Evolutionary conservation across 805 yeast genomes (phyloP), one percentile per base, ranked within the genome.

Genomic region (Ogataea trehalophila): DNA sequence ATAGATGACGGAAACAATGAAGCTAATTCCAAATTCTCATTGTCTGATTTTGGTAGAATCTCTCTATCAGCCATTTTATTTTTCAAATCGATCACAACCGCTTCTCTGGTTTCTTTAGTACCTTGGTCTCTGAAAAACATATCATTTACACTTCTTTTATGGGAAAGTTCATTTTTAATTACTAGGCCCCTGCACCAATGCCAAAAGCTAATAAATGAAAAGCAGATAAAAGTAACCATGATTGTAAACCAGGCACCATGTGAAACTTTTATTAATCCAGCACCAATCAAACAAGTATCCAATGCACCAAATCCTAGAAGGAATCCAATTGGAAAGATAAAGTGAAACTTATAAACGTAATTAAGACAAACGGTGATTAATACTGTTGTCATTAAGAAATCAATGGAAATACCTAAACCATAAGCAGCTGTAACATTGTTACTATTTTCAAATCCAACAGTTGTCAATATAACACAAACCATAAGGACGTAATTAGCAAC

Each of bases 161-260:
- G 34, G 3, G 33, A 40, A 42, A 62, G 61, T 43, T 76, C 78
- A 35, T 68, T 58, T 39, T 67, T 62, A 26, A 73, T 68, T 44
- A 72, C 69, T 50, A 66, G 60, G 35, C 69, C 59, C 43, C 80
- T 63, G 29, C 66, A 61, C 73, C 76, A 76, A 56, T 79, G 66
- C 83, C 83, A 78, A 47, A 69, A 63, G 5, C 62, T 39, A 37
- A 79, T 66, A 47, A 74, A 72, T 0, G 48, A 36, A 49, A 69
- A 63, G 39, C 68, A 57, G 4, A 76, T n/a, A 2, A 59, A 63
- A 7, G 77, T 59, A 59, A 77, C 67, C 66, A 73, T 63, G 33
- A 80, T 60, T 1, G 85, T 79, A 55, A 79, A 78, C 85, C 85
- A 80, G 1, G 83, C 85, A 36, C 84, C 85, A 50, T 75, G 77